Evolutionary conservation across 78 protist genomes (phyloP).

Genomic region (Cavenderia fasciculata): DNA sequence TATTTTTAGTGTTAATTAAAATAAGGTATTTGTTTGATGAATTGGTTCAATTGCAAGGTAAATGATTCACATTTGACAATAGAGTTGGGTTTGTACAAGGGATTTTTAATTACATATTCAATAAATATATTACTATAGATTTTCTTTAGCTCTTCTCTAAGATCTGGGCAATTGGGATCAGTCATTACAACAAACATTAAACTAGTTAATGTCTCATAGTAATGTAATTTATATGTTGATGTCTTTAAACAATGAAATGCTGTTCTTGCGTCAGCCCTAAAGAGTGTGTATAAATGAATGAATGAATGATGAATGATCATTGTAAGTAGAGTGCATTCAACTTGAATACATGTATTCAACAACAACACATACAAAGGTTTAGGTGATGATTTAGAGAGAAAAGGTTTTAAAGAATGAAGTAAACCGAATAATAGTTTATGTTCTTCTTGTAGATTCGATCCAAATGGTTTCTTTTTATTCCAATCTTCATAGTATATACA

Average conservation of each 20-base stretch:
- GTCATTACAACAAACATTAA: conserved; percentile 69
- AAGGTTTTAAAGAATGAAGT: conserved; percentile 67
- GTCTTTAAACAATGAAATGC: conserved; percentile 79
- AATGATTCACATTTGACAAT: conserved; percentile 48
- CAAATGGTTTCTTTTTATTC: conserved; percentile 53
- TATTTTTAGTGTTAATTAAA: background rate
- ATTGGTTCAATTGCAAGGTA: conserved; percentile 39
- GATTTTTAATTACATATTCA: conserved; percentile 82
- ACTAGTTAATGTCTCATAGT: conserved; percentile 80
- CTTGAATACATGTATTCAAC: too few relatives aligned
- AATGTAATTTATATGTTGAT: conserved; percentile 76
- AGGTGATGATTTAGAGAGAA: conserved; percentile 50
- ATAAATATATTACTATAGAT: conserved; percentile 67
- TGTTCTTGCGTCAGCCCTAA: conserved; percentile 2
- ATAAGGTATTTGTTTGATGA: conserved; percentile 14
- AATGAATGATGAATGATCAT: background rate
- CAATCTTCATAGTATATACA: conserved; percentile 78
- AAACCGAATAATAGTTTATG: conserved; percentile 83
- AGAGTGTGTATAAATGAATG: background rate
- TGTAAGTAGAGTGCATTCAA: too few relatives aligned
- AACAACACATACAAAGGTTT: conserved; percentile 49
- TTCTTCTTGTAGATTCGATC: conserved; percentile 64
- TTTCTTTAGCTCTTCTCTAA: conserved; percentile 71
- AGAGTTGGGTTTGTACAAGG: conserved; percentile 51
- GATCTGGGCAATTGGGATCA: conserved; percentile 68